These are phyloP conservation scores for Halophytophthora polymorphica DNA, from an alignment of 352 stramenopile genomes.

Conservation along the genomic window DNA sequence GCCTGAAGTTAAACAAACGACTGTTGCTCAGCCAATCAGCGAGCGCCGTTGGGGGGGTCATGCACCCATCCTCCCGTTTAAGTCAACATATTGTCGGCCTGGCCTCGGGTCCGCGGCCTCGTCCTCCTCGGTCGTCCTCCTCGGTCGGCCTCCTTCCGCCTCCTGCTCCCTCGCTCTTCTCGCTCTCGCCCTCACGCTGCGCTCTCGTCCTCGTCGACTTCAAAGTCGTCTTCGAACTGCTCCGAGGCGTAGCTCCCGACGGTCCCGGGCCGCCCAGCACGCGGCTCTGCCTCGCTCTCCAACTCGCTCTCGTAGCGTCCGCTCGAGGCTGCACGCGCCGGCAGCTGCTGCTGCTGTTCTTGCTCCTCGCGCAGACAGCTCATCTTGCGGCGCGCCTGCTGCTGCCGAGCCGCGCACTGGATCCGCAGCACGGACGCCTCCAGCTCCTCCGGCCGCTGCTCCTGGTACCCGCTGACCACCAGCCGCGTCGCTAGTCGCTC, in stretches of 20 bases:
- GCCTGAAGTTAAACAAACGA: no score
- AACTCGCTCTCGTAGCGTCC: conserved; percentile 1
- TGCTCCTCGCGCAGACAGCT: conserved; percentile 20
- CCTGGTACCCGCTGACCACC: no score
- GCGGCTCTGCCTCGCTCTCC: background rate
- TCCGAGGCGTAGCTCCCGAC: conserved; percentile 61
- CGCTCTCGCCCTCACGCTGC: background rate
- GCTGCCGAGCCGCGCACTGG: conserved; percentile 54
- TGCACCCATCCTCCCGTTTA: no score
- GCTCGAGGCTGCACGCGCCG: no score
- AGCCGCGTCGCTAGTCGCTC: no score
- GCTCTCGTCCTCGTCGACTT: conserved; percentile 13
- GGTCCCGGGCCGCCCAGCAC: conserved; percentile 32
- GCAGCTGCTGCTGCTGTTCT: conserved; percentile 3
- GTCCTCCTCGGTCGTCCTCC: no score
- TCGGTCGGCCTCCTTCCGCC: no score
- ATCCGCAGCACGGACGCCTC: conserved; percentile 39
- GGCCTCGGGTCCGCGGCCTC: no score
- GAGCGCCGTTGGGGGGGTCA: no score
- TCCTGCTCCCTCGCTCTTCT: no score
- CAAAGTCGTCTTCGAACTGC: conserved; percentile 60
- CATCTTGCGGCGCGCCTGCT: conserved; percentile 39
- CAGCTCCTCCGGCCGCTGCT: conserved; percentile 5
- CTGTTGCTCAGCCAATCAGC: no score
- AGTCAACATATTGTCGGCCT: no score